Conservation (phyloP, 306 rosid genomes). For the Rubus parviflorus region DNA sequence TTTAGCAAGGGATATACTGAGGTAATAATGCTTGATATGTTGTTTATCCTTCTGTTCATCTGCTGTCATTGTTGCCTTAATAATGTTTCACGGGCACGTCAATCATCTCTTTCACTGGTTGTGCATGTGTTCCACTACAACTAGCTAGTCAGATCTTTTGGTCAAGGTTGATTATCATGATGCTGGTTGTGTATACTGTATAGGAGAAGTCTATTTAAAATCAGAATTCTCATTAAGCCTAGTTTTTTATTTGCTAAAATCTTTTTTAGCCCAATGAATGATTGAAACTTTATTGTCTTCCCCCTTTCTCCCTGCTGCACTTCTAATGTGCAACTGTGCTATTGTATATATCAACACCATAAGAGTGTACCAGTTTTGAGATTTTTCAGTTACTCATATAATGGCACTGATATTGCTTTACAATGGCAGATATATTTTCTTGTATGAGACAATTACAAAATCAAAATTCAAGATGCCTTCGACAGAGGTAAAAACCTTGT, state of each 20-base stretch:
- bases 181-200: neutral
- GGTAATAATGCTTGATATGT: neutral
- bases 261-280: neutral
- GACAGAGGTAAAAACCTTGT: conserved; percentile 48
- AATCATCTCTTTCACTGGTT: neutral
- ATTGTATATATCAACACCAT: neutral
- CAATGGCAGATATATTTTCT: conserved; percentile 78
- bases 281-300: neutral
- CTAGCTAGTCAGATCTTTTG: neutral
- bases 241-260: neutral
- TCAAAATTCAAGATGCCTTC: conserved; percentile 62
- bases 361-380: conserved; percentile 4
- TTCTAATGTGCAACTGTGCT: neutral
- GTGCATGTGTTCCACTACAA: neutral
- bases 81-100: neutral
- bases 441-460: conserved; percentile 84
- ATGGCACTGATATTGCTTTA: conserved; percentile 8
- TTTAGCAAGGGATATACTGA: neutral
- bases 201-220: neutral
- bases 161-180: neutral
- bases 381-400: neutral
- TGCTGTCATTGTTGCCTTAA: neutral
- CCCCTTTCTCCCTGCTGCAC: neutral
- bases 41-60: neutral
- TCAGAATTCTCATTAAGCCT: neutral